Percentiles rank a stretch among this genome's conserved stretches.
These are phyloP conservation scores for Trametes villosa DNA, from an alignment of 768 basidiomycete species.

Conservation along the genomic window DNA sequence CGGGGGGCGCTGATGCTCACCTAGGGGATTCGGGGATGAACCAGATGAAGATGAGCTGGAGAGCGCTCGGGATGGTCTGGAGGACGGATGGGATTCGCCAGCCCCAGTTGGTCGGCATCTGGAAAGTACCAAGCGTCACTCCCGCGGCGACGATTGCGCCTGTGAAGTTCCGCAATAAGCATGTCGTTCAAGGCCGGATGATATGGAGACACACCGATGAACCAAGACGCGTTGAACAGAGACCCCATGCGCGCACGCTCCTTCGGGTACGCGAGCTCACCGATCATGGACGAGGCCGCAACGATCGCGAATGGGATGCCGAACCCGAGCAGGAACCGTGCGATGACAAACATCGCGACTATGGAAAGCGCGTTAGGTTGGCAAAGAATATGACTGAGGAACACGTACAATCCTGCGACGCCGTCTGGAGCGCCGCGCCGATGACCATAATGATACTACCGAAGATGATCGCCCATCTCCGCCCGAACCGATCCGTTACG, in stretches of 20 bases:
- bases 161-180: slow-evolving; percentile 25
- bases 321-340: slow-evolving; percentile 59
- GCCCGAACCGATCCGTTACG: slow-evolving; percentile 55
- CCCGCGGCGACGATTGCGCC: slow-evolving; percentile 64
- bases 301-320: slow-evolving; percentile 66
- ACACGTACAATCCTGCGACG: slow-evolving; percentile 43
- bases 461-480: slow-evolving; percentile 53
- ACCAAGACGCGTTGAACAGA: slow-evolving; percentile 66
- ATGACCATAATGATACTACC: slow-evolving; percentile 46
- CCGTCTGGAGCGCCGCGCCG: slow-evolving; percentile 32
- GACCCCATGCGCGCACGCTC: slow-evolving; percentile 70
- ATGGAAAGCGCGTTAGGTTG: too few species aligned
- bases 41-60: slow-evolving; percentile 59
- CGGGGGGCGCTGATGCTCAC: slow-evolving; percentile 27
- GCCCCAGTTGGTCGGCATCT: slow-evolving; percentile 59
- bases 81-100: slow-evolving; percentile 74
- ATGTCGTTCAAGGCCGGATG: not conserved
- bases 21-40: slow-evolving; percentile 66
- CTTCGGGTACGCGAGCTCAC: slow-evolving; percentile 71
- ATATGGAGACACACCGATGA: slow-evolving; percentile 44
- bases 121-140: slow-evolving; percentile 67
- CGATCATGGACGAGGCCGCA: slow-evolving; percentile 67
- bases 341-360: slow-evolving; percentile 64
- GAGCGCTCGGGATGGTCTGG: slow-evolving; percentile 54
- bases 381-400: not conserved